Evolutionary conservation across 371 early-diverging fungal species (phyloP), one percentile per base, ranked within the genome.

Genomic region (Batrachochytrium dendrobatidis): DNA sequence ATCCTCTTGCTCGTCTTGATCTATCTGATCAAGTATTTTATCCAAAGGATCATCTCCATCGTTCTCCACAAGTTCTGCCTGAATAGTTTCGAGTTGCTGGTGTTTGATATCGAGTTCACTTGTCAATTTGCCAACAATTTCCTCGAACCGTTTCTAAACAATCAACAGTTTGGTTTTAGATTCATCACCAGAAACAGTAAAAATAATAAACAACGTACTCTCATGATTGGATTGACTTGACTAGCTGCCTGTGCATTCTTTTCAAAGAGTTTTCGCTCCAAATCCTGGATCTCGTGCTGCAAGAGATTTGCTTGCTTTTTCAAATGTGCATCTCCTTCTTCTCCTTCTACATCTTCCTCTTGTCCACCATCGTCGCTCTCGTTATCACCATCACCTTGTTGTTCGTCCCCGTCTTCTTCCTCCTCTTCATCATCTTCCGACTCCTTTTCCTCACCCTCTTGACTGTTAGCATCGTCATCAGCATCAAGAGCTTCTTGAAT

Each of bases 61-160:
- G n/a, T n/a, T n/a, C n/a, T n/a, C n/a, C n/a, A n/a, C n/a, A n/a
- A n/a, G n/a, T n/a, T n/a, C n/a, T n/a, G n/a, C n/a, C n/a, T n/a
- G n/a, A n/a, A n/a, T n/a, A n/a, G n/a, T n/a, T n/a, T 12, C 39
- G 15, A 39, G 39, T n/a, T 39, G 39, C 39, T 15, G 12, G 39
- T 12, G 12, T n/a, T 39, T 39, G 39, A 39, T 39, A 39, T 39
- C 39, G 15, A 46, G 48, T 17, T 46, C n/a, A 6, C 28, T 48
- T 94, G 94, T 55, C 94, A 46, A 6, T 28, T 6, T 46, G 25
- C 17, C 48, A 28, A 5, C 48, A 46, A 8, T 5, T 4, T 28
- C 48, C 5, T 46, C 7, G 48, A 46, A 46, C 48, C 48, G 48
- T 17, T 46, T 8, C n/a, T n/a, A n/a, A 15, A 15, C 15, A 39